A percentile compares a stretch with the other conserved stretches of the same genome.
phyloP scores from a whole-genome alignment of 352 stramenopile genomes.

The Pythium dissotocum region DNA sequence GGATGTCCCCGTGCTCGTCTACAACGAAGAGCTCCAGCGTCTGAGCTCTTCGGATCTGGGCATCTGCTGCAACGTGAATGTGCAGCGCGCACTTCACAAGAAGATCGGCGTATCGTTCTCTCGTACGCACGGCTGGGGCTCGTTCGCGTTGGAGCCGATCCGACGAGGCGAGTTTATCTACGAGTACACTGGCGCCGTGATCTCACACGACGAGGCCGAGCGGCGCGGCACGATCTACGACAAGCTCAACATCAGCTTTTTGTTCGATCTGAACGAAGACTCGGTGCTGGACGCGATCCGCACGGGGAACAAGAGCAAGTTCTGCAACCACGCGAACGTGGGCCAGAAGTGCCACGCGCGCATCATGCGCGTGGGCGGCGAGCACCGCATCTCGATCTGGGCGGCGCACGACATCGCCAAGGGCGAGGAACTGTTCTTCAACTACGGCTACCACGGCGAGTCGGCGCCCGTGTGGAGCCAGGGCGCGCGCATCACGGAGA shows the following conservation, averaged over 20 bases:
- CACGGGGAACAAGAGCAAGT: slow-evolving; percentile 92
- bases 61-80: slow-evolving; percentile 40
- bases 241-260: slow-evolving; percentile 75
- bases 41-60: slow-evolving; percentile 22
- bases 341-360: slow-evolving; percentile 74
- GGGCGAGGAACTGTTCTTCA: slow-evolving; percentile 66
- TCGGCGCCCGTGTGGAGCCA: slow-evolving; percentile 63
- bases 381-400: slow-evolving; percentile 90
- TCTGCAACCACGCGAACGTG: slow-evolving; percentile 73
- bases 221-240: slow-evolving; percentile 78
- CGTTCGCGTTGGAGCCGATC: slow-evolving; percentile 51
- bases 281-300: slow-evolving; percentile 85
- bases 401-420: slow-evolving; percentile 72
- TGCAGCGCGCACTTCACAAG: slow-evolving; percentile 37
- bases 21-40: slow-evolving; percentile 22
- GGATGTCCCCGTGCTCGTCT: slow-evolving; percentile 38
- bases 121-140: slow-evolving; percentile 51
- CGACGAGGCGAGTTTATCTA: slow-evolving; percentile 53
- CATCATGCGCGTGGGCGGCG: slow-evolving; percentile 81
- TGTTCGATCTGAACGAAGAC: slow-evolving; percentile 93
- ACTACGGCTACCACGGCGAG: slow-evolving; percentile 63
- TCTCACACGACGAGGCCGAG: slow-evolving; percentile 65
- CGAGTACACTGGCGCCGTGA: slow-evolving; percentile 56
- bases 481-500: slow-evolving; percentile 30
- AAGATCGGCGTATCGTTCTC: slow-evolving; percentile 48